Conservation (phyloP, 2,329 filamentous ascomycete species). For the Xylariales sp. region DNA sequence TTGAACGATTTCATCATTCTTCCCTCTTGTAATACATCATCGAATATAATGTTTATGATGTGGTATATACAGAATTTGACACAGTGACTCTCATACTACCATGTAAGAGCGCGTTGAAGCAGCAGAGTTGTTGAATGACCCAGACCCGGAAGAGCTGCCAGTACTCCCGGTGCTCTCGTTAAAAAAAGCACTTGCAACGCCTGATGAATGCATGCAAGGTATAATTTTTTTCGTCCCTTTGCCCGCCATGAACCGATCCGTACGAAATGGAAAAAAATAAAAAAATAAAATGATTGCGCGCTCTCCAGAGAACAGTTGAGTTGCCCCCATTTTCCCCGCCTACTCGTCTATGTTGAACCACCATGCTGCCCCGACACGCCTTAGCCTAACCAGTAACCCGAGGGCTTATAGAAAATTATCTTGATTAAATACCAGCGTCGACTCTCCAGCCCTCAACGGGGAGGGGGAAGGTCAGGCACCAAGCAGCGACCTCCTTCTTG, state of each 20-base stretch:
- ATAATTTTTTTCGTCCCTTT: slow-evolving; percentile 30
- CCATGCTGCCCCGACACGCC: slow-evolving; percentile 39
- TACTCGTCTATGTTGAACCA: slow-evolving; percentile 49
- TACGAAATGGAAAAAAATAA: slow-evolving; percentile 36
- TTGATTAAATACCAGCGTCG: slow-evolving; percentile 67
- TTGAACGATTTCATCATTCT: neutral
- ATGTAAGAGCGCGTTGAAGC: slow-evolving; percentile 56
- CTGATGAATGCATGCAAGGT: slow-evolving; percentile 49
- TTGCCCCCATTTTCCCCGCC: slow-evolving; percentile 44
- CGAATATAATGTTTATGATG: slow-evolving; percentile 8
- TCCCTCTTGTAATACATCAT: slow-evolving; percentile 2
- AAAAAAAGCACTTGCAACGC: slow-evolving; percentile 48
- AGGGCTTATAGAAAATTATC: slow-evolving; percentile 17
- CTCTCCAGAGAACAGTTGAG: slow-evolving; percentile 49
- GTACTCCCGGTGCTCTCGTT: slow-evolving; percentile 45
- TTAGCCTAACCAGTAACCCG: slow-evolving; percentile 30
- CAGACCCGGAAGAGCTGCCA: slow-evolving; percentile 44
- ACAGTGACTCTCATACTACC: neutral
- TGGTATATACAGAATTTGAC: slow-evolving; percentile 32
- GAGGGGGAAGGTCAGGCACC: slow-evolving; percentile 92
- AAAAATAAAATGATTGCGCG: slow-evolving; percentile 25
- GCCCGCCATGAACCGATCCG: slow-evolving; percentile 25
- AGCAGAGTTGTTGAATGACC: slow-evolving; percentile 48
- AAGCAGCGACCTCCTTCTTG: slow-evolving; percentile 88
- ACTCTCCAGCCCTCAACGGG: slow-evolving; percentile 80